Base-by-base conservation (phyloP, 306 rosid species). In the Heteromeles arbutifolia region DNA sequence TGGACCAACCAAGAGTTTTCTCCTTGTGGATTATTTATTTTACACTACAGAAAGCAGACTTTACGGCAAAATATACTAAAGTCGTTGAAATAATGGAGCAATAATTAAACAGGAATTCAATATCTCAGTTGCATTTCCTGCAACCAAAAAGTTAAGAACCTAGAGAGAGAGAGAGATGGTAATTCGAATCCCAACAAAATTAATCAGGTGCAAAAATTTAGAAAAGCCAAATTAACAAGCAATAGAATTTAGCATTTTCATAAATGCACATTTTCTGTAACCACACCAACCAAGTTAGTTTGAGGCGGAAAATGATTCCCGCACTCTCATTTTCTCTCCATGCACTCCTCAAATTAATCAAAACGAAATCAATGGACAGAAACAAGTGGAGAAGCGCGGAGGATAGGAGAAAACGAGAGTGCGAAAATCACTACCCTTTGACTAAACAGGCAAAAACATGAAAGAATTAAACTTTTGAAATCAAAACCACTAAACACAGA, bases 11-110 rank as follows among this genome's bases (percentile, higher is more conserved):
- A 65, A 43, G 37, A 25, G 54, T 44, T 67, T 45, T 53, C 72
- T 6, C 71, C 69, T 66, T 4, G 15, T 39, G 59, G 65, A 29
- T 59, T 73, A n/a, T 28, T 41, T 44, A 17, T 19, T 74, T 44
- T 19, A 34, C 61, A 44, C 15, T 17, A 43, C 29, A 8, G 44
- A 74, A 74, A 44, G 77, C 59, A 74, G 14, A 74, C 77, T 73
- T 41, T 29, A 73, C 65, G 11, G 41, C 26, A 44, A 73, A 18
- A 1, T 18, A 21, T 18, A 28, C 17, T 13, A 73, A 26, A 41
- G 8, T 25, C 14, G 44, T 17, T 18, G 19, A 11, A 25, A 73
- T 41, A 50, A 41, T 19, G 18, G 41, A 25, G 64, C 58, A 73
- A n/a, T 61, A 73, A 58, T 39, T 58, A 28, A 45, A 43, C 56